These are phyloP conservation scores for Rhododendron ferrugineum DNA, from an alignment of 148 eudicot species.

Conservation along the genomic window DNA sequence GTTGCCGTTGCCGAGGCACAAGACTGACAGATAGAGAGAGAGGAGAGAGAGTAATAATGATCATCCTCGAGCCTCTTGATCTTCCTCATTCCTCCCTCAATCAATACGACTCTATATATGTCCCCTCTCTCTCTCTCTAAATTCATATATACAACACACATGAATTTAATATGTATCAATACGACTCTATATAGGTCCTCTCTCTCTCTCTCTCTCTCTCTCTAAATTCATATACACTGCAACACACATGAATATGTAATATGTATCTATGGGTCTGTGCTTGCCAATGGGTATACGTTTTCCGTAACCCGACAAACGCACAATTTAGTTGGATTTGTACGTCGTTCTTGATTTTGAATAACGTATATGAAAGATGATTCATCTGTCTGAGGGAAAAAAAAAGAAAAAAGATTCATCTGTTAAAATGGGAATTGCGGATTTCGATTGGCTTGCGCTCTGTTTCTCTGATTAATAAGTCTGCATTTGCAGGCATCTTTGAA, in stretches of 20 bases:
- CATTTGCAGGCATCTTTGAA: not conserved
- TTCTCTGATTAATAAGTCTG: not conserved
- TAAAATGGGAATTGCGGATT: not conserved
- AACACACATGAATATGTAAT: not conserved
- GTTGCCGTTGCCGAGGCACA: not conserved
- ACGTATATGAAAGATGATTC: not conserved
- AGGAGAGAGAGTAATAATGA: not conserved
- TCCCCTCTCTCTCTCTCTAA: not conserved
- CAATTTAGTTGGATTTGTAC: not conserved
- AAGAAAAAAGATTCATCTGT: not conserved
- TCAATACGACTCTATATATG: not conserved
- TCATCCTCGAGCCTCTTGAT: not conserved
- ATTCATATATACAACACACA: not conserved
- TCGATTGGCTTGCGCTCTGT: not conserved
- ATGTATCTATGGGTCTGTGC: not conserved
- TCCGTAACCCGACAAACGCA: not conserved
- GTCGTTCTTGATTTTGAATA: not conserved
- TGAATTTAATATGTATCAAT: not conserved
- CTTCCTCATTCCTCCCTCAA: not conserved
- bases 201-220: not conserved
- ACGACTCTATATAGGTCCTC: not conserved
- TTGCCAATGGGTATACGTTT: not conserved
- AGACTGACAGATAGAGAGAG: not conserved
- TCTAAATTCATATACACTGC: not conserved
- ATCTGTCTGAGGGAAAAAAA: not conserved